Evolutionary conservation across 139 green algal genomes (phyloP).

Genomic region (Chlamydomonas schloesseri): DNA sequence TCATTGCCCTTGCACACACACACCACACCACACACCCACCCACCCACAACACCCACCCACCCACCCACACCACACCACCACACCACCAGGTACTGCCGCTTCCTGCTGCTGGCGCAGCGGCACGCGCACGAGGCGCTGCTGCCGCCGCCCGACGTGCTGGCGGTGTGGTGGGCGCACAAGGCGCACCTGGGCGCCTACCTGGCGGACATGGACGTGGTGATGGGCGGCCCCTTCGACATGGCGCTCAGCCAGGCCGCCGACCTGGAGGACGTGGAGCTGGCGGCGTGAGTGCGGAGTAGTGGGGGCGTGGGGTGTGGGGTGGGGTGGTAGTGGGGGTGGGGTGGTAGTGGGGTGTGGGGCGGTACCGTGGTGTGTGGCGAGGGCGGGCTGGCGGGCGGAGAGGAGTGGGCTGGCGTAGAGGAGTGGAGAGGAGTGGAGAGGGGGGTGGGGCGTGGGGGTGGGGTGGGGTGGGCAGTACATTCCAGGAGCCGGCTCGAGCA

Average conservation of each 20-base stretch:
- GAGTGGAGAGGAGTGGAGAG: no score
- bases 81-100: constrained; percentile 33
- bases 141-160: constrained; percentile 21
- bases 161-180: constrained; percentile 43
- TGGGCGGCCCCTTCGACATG: constrained; percentile 30
- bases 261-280: neutral
- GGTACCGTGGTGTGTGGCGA: no score
- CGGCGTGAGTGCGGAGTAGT: neutral
- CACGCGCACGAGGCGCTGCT: constrained; percentile 25
- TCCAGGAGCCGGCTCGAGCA: no score
- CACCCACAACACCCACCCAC: no score
- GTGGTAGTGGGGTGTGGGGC: neutral
- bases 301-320: neutral
- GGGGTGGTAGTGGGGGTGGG: neutral
- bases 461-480: no score
- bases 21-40: no score
- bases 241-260: neutral
- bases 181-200: constrained; percentile 19
- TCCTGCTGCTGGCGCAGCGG: constrained; percentile 25
- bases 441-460: no score
- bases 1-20: no score
- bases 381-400: no score
- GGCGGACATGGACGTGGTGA: constrained; percentile 34
- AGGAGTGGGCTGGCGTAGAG: no score
- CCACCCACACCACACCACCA: no score